Conservation (phyloP, 345 rosid genomes). For the Brassica nigra region DNA sequence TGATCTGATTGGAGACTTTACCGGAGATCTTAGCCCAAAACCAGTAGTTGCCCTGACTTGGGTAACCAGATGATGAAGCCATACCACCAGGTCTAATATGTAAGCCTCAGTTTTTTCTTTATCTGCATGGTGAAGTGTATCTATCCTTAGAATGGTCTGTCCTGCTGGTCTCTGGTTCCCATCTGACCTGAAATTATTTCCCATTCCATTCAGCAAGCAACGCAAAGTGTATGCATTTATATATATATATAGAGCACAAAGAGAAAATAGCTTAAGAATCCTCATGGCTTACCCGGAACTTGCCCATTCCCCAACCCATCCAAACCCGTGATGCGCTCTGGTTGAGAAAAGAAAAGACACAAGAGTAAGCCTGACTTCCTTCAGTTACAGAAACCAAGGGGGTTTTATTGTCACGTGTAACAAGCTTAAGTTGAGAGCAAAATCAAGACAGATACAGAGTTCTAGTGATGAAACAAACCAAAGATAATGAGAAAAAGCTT, state of each 20-base stretch:
- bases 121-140: slow-evolving; percentile 94
- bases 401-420: neutral
- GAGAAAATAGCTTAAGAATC: slow-evolving; percentile 17
- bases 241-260: slow-evolving; percentile 1
- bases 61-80: slow-evolving; percentile 88
- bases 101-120: slow-evolving; percentile 81
- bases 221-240: neutral
- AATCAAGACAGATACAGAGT: neutral
- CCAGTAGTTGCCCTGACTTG: slow-evolving; percentile 72
- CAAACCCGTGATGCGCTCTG: slow-evolving; percentile 99
- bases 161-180: slow-evolving; percentile 67
- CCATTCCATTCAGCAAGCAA: slow-evolving; percentile 18
- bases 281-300: slow-evolving; percentile 73
- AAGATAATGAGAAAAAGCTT: slow-evolving; percentile 29
- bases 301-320: slow-evolving; percentile 99
- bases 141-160: slow-evolving; percentile 85
- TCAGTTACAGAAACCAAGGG: neutral
- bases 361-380: slow-evolving; percentile 11
- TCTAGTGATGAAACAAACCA: neutral
- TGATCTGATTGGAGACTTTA: slow-evolving; percentile 85
- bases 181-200: slow-evolving; percentile 58
- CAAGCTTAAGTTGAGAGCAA: neutral
- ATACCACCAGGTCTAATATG: slow-evolving; percentile 80
- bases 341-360: slow-evolving; percentile 28
- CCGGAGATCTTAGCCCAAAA: slow-evolving; percentile 69